Evolutionary conservation across 2,329 filamentous ascomycete genomes (phyloP), one percentile per base, ranked within the genome.

Genomic region (Lasiodiplodia sp.): DNA sequence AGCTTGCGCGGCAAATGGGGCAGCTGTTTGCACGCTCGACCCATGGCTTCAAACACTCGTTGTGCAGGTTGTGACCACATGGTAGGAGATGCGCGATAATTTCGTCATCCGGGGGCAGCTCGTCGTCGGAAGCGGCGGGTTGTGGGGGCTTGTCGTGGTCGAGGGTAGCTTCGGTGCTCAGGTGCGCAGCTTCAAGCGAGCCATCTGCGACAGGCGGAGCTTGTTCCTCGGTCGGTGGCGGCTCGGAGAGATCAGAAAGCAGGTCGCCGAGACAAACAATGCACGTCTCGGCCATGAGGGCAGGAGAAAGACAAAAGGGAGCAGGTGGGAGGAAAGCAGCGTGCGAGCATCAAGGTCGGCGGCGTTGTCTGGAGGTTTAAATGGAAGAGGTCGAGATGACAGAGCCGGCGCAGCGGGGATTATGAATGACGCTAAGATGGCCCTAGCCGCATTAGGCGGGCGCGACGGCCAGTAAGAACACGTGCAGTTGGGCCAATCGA

Each of bases 21-120:
- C 96, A 99, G 78, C 94, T 97, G 82, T 98, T 99, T 71, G 96
- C 95, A 79, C 96, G 92, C 81, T 96, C 93, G 56, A 95, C 93
- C 96, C 96, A 99, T 73, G 94, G 93, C 74, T 92, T 91, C 73
- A 99, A 86, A 80, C 96, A 99, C 65, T 91, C 89, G 82, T 99
- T 91, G 82, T 99, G 96, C 74, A 99, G 86, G 74, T 94, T 88
- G 84, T 99, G 96, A 69, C 93, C 92, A 81, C 96, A 99, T 57
- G 93, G 91, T 70, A 89, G 78, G 34, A 91, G 76, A 75, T 89
- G 87, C 69, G 88, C 88, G 74, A 91, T 86, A 71, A 83, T 75
- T 68, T 86, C 85, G 69, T 84, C 81, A 70, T 86, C 83, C 74
- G 72, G 68, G 58, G 74, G 72, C 73, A 74, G 73, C 71, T 75